Evolutionary conservation across 768 basidiomycete genomes (phyloP).

Genomic region (Astraeus odoratus): DNA sequence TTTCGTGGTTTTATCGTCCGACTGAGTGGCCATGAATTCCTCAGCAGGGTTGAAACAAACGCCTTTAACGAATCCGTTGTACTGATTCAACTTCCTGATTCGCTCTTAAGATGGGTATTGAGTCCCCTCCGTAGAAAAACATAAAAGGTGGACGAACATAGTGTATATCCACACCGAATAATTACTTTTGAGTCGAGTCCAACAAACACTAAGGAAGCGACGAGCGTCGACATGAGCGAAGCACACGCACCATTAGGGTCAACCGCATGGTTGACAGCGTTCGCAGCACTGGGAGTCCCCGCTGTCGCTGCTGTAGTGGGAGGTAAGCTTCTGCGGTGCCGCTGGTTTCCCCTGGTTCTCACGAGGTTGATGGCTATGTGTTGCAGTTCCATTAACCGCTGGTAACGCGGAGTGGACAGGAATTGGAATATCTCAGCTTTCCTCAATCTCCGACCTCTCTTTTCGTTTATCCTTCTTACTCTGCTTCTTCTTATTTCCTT

Average conservation of each 20-base stretch:
- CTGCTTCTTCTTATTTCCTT: constrained; percentile 18
- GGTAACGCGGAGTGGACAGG: constrained; percentile 17
- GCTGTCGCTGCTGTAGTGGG: background rate
- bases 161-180: constrained; percentile 90
- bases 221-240: constrained; percentile 21
- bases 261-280: constrained; percentile 7
- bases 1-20: constrained; percentile 93
- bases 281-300: background rate
- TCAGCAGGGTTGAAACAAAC: constrained; percentile 99
- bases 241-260: constrained; percentile 16
- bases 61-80: constrained; percentile 97
- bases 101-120: constrained; percentile 47
- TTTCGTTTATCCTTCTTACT: constrained; percentile 31
- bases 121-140: background rate
- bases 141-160: constrained; percentile 46
- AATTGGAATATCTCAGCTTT: constrained; percentile 51
- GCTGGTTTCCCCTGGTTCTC: background rate
- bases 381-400: constrained; percentile 23
- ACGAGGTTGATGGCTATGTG: background rate
- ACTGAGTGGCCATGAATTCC: constrained; percentile 95
- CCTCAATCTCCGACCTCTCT: constrained; percentile 47
- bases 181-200: constrained; percentile 88
- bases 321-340: background rate
- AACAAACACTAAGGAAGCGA: constrained; percentile 73
- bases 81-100: constrained; percentile 74